phyloP scores from a whole-genome alignment of 345 rosid species.

The Gossypium mustelinum region DNA sequence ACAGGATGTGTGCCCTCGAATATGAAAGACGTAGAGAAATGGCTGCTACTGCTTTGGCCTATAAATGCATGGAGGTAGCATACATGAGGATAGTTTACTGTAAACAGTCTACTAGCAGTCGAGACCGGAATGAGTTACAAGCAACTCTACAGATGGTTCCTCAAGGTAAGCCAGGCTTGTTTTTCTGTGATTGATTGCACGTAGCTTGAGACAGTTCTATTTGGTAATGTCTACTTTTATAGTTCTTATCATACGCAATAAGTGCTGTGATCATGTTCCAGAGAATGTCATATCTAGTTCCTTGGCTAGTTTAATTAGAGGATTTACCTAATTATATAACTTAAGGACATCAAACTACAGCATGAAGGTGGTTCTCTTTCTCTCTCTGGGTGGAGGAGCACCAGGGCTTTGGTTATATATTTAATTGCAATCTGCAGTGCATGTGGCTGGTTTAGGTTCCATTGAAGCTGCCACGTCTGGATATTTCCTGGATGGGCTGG shows the following conservation, averaged over 20 bases:
- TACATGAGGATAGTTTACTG: slow-evolving; percentile 58
- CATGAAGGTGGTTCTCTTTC: neutral
- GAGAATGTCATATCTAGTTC: neutral
- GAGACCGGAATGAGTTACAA: slow-evolving; percentile 55
- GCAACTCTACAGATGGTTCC: slow-evolving; percentile 40
- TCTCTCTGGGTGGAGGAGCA: neutral
- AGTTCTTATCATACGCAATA: neutral
- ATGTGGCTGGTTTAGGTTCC: neutral
- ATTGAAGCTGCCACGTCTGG: neutral
- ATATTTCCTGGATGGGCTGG: neutral
- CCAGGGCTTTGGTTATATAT: neutral
- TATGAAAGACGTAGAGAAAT: slow-evolving; percentile 55
- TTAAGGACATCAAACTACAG: neutral
- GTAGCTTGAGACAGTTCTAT: neutral
- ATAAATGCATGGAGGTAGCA: slow-evolving; percentile 83
- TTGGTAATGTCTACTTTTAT: neutral
- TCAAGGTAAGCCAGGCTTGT: slow-evolving; percentile 44
- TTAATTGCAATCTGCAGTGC: neutral
- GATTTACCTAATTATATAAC: neutral
- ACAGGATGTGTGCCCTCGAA: slow-evolving; percentile 67
- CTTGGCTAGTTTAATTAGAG: neutral
- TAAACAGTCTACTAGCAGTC: slow-evolving; percentile 35
- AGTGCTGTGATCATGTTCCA: neutral
- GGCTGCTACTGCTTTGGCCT: slow-evolving; percentile 82
- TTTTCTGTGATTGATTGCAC: slow-evolving; percentile 4